phyloP scores from a whole-genome alignment of 441 rosid species.

The Capsella rubella region DNA sequence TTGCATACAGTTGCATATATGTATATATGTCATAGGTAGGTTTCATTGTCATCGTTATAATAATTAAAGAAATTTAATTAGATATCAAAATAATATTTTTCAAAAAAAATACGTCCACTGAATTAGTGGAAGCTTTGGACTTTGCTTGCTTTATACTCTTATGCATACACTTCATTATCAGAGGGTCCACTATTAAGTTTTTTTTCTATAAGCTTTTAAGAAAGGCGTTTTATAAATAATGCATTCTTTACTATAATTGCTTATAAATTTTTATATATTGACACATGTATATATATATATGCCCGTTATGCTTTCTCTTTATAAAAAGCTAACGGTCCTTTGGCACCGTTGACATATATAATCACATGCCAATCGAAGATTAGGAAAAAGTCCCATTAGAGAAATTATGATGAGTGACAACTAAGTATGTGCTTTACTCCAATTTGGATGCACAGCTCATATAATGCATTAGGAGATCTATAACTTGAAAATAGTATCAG shows the following conservation, averaged over 20 bases:
- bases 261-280: background rate
- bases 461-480: slow-evolving; percentile 6
- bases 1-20: too few relatives aligned
- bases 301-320: slow-evolving; percentile 37
- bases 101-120: background rate
- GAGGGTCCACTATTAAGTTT: slow-evolving; percentile 37
- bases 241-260: slow-evolving; percentile 3
- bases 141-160: slow-evolving; percentile 50
- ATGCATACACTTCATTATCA: slow-evolving; percentile 45
- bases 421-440: slow-evolving; percentile 39
- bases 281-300: slow-evolving; percentile 6
- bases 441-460: slow-evolving; percentile 11
- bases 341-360: slow-evolving; percentile 47
- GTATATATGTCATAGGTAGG: background rate
- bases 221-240: slow-evolving; percentile 26
- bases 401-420: slow-evolving; percentile 46
- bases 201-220: slow-evolving; percentile 40
- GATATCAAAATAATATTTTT: too few relatives aligned
- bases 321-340: slow-evolving; percentile 42
- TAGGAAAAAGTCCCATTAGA: slow-evolving; percentile 15
- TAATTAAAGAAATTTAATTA: too few relatives aligned
- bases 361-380: slow-evolving; percentile 42
- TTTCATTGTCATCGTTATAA: background rate
- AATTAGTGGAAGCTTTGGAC: slow-evolving; percentile 44
- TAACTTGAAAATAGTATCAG: background rate